Percentiles rank a stretch among this genome's conserved stretches.
Conservation (phyloP, 441 rosid species). For the Erodium moschatum region DNA sequence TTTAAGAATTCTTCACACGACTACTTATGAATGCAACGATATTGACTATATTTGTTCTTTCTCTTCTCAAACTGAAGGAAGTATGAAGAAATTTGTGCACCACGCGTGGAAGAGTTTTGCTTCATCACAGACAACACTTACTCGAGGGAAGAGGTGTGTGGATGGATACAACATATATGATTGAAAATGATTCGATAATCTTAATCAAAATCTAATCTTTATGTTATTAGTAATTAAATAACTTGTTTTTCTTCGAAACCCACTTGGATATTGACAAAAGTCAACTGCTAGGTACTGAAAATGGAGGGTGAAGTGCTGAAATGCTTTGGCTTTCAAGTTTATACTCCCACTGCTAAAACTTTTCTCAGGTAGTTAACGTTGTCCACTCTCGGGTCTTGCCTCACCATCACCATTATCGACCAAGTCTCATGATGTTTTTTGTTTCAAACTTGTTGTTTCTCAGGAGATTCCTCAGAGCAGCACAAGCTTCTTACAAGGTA, state of each 20-base stretch:
- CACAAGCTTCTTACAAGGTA: constrained; percentile 52
- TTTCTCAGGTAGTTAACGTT: constrained; percentile 54
- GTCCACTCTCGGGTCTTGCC: constrained; percentile 8
- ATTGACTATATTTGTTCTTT: background rate
- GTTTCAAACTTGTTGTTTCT: constrained; percentile 15
- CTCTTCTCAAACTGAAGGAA: constrained; percentile 33
- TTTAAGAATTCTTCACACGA: background rate
- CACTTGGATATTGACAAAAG: background rate
- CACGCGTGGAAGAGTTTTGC: constrained; percentile 61
- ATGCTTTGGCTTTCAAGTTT: constrained; percentile 51
- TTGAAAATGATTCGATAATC: background rate
- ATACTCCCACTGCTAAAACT: constrained; percentile 69
- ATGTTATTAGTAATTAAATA: background rate
- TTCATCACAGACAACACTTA: constrained; percentile 67
- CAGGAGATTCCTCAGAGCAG: constrained; percentile 68
- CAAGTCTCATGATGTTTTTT: background rate
- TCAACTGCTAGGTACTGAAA: constrained; percentile 55
- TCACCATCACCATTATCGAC: background rate
- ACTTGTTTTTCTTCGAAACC: background rate
- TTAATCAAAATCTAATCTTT: no score
- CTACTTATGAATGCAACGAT: background rate
- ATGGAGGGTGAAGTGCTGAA: constrained; percentile 68
- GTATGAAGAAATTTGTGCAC: constrained; percentile 66
- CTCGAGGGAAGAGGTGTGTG: constrained; percentile 48
- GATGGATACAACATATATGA: background rate